Evolutionary conservation across 331 rosid genomes (phyloP).

Genomic region (Quercus tomentella): DNA sequence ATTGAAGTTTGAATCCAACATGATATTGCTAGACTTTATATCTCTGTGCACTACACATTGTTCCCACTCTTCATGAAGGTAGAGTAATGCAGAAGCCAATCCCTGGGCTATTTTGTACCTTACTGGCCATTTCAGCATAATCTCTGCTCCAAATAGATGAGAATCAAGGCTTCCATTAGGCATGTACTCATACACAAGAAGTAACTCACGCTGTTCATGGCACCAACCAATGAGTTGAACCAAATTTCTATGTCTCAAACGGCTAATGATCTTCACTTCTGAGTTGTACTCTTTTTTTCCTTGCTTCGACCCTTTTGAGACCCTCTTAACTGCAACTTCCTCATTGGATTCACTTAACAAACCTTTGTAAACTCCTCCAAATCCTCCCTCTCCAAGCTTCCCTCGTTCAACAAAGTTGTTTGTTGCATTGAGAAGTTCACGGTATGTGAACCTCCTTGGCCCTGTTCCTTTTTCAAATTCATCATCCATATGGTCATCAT

Average conservation of each 20-base stretch:
- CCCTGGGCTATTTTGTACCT: constrained; percentile 61
- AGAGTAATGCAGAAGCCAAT: constrained; percentile 54
- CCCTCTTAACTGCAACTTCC: constrained; percentile 60
- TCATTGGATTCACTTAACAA: constrained; percentile 24
- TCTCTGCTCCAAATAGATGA: constrained; percentile 48
- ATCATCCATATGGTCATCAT: constrained; percentile 42
- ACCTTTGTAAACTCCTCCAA: constrained; percentile 78
- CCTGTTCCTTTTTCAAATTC: constrained; percentile 68
- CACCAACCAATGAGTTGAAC: constrained; percentile 76
- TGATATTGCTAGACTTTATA: constrained; percentile 70
- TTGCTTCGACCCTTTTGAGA: constrained; percentile 68
- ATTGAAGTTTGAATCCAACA: constrained; percentile 65
- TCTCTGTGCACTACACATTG: constrained; percentile 85
- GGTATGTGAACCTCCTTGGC: constrained; percentile 56
- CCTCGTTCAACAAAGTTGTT: constrained; percentile 47
- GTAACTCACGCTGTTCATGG: constrained; percentile 52
- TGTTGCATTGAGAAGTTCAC: constrained; percentile 49
- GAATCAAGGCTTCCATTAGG: constrained; percentile 76
- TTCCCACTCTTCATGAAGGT: constrained; percentile 85
- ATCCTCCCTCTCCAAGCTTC: constrained; percentile 81
- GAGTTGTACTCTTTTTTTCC: constrained; percentile 68
- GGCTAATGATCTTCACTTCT: constrained; percentile 66
- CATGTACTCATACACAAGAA: constrained; percentile 69
- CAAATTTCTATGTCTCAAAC: constrained; percentile 60
- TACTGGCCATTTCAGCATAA: constrained; percentile 35